These are phyloP conservation scores for Solanum habrochaites DNA, from an alignment of 257 asterid genomes.

Conservation along the genomic window DNA sequence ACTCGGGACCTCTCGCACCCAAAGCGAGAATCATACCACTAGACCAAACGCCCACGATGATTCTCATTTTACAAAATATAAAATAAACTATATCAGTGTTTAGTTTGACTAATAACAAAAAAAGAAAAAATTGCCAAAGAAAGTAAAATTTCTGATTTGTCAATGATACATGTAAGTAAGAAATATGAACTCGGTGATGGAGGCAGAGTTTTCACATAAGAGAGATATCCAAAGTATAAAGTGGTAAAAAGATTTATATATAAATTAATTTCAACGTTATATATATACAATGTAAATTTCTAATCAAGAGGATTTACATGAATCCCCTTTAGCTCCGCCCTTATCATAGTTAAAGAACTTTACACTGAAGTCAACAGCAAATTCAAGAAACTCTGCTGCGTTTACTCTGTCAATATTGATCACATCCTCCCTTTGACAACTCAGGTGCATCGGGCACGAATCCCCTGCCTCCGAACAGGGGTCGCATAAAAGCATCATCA, in stretches of 20 bases:
- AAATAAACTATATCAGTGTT: neutral
- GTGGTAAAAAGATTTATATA: neutral
- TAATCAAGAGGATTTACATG: neutral
- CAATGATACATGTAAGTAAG: neutral
- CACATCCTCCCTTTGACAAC: conserved; percentile 13
- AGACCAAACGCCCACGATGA: conserved; percentile 61
- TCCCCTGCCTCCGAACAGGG: conserved; percentile 56
- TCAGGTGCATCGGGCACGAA: conserved; percentile 1
- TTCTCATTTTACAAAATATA: rapidly evolving
- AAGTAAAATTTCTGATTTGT: neutral
- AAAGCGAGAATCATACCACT: conserved; percentile 85
- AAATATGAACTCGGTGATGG: neutral
- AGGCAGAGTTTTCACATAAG: neutral
- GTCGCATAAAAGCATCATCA: conserved; percentile 52
- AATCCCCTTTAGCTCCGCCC: neutral
- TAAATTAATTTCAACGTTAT: rapidly evolving
- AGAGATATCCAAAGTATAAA: neutral
- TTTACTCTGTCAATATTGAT: neutral
- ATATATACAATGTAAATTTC: neutral
- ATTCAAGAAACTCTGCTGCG: neutral
- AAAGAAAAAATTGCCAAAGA: neutral
- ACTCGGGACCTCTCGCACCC: conserved; percentile 89
- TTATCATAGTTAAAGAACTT: neutral
- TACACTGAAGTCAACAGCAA: neutral
- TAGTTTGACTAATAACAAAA: neutral